Conservation (phyloP, 164 flowering plant species). For the Berberis vulgaris region DNA sequence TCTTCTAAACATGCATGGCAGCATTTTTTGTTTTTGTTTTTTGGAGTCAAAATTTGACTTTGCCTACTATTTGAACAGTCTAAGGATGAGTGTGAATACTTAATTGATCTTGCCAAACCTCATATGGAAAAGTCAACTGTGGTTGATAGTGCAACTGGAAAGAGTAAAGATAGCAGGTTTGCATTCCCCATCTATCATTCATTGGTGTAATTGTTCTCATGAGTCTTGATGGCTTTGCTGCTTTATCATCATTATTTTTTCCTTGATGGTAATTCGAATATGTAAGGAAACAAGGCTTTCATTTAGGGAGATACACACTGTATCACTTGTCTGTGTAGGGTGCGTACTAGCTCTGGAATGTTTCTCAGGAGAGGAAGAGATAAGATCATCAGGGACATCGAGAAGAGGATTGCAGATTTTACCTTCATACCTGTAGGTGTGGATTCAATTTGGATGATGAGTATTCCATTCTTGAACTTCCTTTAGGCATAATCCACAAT, state of each 20-base stretch:
- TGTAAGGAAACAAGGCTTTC: neutral
- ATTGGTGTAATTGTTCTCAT: neutral
- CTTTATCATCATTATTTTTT: neutral
- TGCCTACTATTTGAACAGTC: constrained; percentile 34
- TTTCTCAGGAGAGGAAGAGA: constrained; percentile 74
- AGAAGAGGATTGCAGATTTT: constrained; percentile 88
- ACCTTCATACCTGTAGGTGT: constrained; percentile 88
- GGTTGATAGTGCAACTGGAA: constrained; percentile 78
- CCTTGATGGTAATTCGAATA: neutral
- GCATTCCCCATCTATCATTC: constrained; percentile 2
- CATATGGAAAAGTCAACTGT: constrained; percentile 87
- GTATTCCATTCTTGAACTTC: neutral
- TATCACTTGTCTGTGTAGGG: constrained; percentile 34
- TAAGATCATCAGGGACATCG: constrained; percentile 58
- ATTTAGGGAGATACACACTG: neutral
- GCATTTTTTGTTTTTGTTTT: neutral
- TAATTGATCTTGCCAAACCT: constrained; percentile 81
- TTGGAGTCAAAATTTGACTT: neutral
- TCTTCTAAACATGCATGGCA: too few species aligned
- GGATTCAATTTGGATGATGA: constrained; percentile 10
- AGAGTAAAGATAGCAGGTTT: constrained; percentile 95
- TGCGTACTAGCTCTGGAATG: constrained; percentile 91
- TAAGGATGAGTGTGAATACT: constrained; percentile 81
- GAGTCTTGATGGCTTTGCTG: neutral
- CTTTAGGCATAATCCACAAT: neutral